Conservation (phyloP, 2,329 filamentous ascomycete genomes). For the Allantophomopsis cytisporea region DNA sequence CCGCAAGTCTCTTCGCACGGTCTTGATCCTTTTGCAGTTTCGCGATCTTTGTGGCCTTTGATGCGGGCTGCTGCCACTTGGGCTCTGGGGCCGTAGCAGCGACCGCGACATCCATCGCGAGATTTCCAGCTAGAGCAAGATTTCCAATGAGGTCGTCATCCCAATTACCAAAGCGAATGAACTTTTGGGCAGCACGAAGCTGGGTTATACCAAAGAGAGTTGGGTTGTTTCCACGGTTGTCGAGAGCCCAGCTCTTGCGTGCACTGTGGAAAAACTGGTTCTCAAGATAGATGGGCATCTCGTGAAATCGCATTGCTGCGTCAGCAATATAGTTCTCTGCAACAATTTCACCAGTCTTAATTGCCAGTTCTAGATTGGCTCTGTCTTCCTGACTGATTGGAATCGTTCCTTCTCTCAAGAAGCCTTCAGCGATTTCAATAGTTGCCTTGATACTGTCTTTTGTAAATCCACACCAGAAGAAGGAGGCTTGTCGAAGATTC, state of each 20-base stretch:
- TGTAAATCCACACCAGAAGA: constrained; percentile 69
- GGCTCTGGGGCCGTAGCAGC: constrained; percentile 6
- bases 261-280: constrained; percentile 46
- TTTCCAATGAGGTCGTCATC: constrained; percentile 8
- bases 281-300: constrained; percentile 62
- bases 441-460: constrained; percentile 46
- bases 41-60: neutral
- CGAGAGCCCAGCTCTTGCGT: constrained; percentile 55
- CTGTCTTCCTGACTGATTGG: constrained; percentile 47
- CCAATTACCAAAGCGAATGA: constrained; percentile 24
- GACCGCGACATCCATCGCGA: constrained; percentile 13
- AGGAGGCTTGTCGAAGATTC: constrained; percentile 73
- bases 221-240: constrained; percentile 26
- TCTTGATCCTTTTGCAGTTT: neutral
- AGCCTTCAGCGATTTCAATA: constrained; percentile 51
- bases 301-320: constrained; percentile 55
- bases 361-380: constrained; percentile 44
- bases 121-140: constrained; percentile 11
- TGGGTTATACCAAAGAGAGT: constrained; percentile 41
- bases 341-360: constrained; percentile 49
- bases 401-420: constrained; percentile 48
- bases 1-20: neutral
- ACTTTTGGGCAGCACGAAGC: constrained; percentile 36
- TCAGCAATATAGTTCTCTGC: constrained; percentile 48
- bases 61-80: neutral